Conservation (phyloP, 2,329 filamentous ascomycete genomes). For the Huntiella decipiens region DNA sequence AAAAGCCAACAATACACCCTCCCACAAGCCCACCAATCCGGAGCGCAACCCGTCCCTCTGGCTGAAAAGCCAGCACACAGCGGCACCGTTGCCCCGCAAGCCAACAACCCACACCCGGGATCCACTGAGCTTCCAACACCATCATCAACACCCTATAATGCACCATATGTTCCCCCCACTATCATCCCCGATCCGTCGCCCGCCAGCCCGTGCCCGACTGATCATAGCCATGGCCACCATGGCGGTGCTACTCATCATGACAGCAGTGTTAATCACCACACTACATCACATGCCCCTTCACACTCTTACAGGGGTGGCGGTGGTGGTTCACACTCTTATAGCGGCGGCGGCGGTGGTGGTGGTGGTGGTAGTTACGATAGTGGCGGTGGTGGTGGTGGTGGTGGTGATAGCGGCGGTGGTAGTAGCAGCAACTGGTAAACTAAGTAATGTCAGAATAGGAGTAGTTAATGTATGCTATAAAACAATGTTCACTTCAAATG, state of each 20-base stretch:
- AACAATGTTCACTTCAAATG: too few relatives aligned
- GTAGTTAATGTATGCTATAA: too few relatives aligned
- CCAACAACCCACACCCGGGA: neutral
- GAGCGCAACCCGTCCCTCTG: conserved; percentile 10
- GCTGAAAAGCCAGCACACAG: neutral
- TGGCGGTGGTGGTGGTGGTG: too few relatives aligned
- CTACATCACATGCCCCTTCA: too few relatives aligned
- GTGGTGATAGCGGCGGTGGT: too few relatives aligned
- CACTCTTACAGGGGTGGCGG: too few relatives aligned
- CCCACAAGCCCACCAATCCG: conserved; percentile 11
- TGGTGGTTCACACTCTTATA: too few relatives aligned
- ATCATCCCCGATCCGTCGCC: neutral
- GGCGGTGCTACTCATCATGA: neutral
- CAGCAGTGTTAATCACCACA: too few relatives aligned
- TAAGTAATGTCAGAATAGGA: too few relatives aligned
- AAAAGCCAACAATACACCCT: conserved; percentile 17
- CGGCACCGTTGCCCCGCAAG: neutral
- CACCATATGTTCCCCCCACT: neutral
- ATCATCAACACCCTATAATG: neutral
- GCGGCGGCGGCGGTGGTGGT: too few relatives aligned
- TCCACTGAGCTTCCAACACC: neutral
- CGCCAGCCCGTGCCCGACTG: neutral
- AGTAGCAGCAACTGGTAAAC: too few relatives aligned
- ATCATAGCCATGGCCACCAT: neutral
- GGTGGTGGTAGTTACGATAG: too few relatives aligned